Evolutionary conservation across 805 yeast species (phyloP).

Genomic region (Saturnispora zaruensis): DNA sequence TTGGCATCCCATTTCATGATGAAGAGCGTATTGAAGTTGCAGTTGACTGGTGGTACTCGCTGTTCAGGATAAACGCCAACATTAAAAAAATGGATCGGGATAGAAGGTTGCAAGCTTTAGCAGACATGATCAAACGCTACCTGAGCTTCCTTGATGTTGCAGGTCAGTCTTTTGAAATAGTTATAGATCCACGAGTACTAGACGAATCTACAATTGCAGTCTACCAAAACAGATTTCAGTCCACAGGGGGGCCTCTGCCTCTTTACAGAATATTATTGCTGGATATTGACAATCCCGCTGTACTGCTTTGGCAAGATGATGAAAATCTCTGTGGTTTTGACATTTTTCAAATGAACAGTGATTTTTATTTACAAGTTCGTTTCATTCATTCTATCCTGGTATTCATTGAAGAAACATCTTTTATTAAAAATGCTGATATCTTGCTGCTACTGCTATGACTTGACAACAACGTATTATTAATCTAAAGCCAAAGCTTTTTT

Average conservation of each 20-base stretch:
- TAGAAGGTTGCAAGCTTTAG: background rate
- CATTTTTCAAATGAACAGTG: background rate
- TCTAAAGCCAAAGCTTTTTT: background rate
- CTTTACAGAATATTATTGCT: slow-evolving; percentile 12
- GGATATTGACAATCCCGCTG: slow-evolving; percentile 8
- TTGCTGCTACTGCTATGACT: background rate
- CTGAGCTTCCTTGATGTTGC: background rate
- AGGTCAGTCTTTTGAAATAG: background rate
- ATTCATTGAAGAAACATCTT: slow-evolving; percentile 6
- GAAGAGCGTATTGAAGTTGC: background rate
- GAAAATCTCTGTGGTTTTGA: slow-evolving; percentile 15
- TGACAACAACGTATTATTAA: background rate
- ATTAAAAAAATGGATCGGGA: background rate
- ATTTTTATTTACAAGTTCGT: background rate
- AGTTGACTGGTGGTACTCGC: slow-evolving; percentile 2
- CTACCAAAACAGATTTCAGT: background rate
- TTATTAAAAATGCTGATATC: background rate
- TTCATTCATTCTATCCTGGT: slow-evolving; percentile 13
- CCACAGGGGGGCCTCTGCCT: background rate
- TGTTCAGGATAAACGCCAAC: background rate
- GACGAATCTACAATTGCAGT: background rate
- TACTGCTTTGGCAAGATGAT: slow-evolving; percentile 17
- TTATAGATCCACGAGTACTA: background rate
- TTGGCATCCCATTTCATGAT: background rate
- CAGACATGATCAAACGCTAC: background rate